phyloP scores from a whole-genome alignment of 768 basidiomycete genomes.

The Solioccasus polychromus region DNA sequence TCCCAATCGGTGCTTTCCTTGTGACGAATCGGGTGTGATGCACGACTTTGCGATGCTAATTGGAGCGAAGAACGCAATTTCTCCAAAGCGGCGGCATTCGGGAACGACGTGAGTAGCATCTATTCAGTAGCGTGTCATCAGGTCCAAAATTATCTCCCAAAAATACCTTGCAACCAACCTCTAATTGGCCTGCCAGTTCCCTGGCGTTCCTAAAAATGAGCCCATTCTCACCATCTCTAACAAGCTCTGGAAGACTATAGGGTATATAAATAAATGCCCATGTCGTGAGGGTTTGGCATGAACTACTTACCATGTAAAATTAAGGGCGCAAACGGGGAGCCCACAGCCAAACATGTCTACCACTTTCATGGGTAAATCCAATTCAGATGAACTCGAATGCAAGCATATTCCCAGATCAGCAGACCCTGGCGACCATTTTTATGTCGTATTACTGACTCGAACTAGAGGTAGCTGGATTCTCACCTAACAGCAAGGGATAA shows the following conservation, averaged over 20 bases:
- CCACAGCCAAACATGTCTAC: constrained; percentile 99
- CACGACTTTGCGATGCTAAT: constrained; percentile 27
- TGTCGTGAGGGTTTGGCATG: background rate
- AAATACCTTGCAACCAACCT: constrained; percentile 31
- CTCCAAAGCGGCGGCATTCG: constrained; percentile 48
- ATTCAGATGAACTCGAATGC: constrained; percentile 84
- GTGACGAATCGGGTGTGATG: constrained; percentile 17
- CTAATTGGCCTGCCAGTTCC: constrained; percentile 70
- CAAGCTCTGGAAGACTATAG: constrained; percentile 77
- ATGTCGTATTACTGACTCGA: background rate
- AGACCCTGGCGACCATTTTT: constrained; percentile 53
- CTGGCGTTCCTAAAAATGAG: constrained; percentile 65
- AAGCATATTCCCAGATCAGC: constrained; percentile 91
- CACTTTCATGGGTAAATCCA: constrained; percentile 98
- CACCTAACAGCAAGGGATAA: constrained; percentile 85
- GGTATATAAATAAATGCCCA: constrained; percentile 4
- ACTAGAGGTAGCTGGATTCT: constrained; percentile 9
- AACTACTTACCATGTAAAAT: constrained; percentile 73
- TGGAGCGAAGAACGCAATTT: constrained; percentile 51
- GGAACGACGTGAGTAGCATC: constrained; percentile 61
- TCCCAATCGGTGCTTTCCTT: constrained; percentile 37
- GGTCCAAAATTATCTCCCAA: background rate
- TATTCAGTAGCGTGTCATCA: constrained; percentile 25
- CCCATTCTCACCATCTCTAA: constrained; percentile 82
- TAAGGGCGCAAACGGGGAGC: constrained; percentile 87